Evolutionary conservation across 257 asterid species (phyloP).

Genomic region (Paulownia fortunei): DNA sequence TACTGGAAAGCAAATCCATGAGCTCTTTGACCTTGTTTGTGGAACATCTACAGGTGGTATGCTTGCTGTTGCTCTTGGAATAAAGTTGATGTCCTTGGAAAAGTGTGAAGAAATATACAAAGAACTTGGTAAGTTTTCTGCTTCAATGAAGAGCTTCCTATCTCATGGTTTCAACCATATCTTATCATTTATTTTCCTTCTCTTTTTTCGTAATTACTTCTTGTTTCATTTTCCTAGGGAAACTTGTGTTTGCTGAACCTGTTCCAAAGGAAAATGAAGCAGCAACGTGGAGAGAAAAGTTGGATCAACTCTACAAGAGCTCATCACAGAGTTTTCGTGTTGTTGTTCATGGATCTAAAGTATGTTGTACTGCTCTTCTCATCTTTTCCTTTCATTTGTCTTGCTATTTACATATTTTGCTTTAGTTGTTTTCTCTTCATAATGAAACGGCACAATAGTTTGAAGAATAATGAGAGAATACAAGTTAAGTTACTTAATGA

Average conservation of each 20-base stretch:
- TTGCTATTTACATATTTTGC: conserved; percentile 21
- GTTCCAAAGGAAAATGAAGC: conserved; percentile 98
- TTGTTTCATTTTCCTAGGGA: conserved; percentile 60
- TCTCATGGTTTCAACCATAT: conserved; percentile 15
- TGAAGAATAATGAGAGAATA: neutral
- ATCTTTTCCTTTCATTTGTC: conserved; percentile 16
- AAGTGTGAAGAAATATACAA: conserved; percentile 98
- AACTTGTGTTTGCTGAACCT: conserved; percentile 98
- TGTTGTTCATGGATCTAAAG: conserved; percentile 97
- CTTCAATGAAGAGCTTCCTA: conserved; percentile 21
- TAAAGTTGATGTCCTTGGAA: conserved; percentile 88
- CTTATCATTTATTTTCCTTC: conserved; percentile 24
- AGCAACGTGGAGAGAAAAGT: conserved; percentile 97
- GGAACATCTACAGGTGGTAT: conserved; percentile 99
- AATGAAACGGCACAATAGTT: neutral
- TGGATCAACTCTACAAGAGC: conserved; percentile 98
- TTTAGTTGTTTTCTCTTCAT: conserved; percentile 15
- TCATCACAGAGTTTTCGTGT: conserved; percentile 98
- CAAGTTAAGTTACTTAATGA: neutral
- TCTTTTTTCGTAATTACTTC: conserved; percentile 24
- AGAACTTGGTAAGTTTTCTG: conserved; percentile 77
- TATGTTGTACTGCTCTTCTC: conserved; percentile 42
- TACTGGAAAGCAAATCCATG: conserved; percentile 95
- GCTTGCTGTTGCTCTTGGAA: conserved; percentile 99
- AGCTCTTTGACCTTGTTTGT: conserved; percentile 96